Evolutionary conservation across 139 green algal species (phyloP).

Genomic region (Chlorella sp.): DNA sequence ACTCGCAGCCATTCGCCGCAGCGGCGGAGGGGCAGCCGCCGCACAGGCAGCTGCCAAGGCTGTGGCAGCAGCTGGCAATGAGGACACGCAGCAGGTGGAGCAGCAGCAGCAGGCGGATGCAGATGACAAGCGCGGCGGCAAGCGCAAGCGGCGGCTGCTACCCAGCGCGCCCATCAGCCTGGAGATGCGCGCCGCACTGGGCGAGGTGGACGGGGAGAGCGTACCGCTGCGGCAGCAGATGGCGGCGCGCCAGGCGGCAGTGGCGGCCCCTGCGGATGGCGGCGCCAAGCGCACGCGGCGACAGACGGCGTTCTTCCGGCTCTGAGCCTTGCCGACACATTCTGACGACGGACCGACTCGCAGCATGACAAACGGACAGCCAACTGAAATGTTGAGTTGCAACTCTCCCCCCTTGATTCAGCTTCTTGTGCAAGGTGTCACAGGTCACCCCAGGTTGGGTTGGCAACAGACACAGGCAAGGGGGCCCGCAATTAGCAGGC

Average conservation of each 20-base stretch:
- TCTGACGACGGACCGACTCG: neutral
- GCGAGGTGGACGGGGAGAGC: slow-evolving; percentile 1
- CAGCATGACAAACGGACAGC: too few species aligned
- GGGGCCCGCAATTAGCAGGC: too few species aligned
- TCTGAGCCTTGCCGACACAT: neutral
- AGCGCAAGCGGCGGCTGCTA: slow-evolving; percentile 31
- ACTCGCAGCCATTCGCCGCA: neutral
- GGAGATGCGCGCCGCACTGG: slow-evolving; percentile 34
- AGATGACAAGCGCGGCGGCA: neutral
- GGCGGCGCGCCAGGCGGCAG: neutral
- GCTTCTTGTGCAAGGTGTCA: too few species aligned
- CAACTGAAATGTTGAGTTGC: too few species aligned
- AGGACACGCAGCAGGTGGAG: neutral
- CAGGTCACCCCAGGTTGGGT: too few species aligned
- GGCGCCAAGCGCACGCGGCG: neutral
- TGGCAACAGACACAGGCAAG: too few species aligned
- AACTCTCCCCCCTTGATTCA: too few species aligned
- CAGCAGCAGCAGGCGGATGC: slow-evolving; percentile 1
- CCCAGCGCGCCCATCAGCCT: neutral
- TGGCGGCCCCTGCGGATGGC: neutral
- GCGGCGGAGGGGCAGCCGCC: too few species aligned
- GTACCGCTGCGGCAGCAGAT: neutral
- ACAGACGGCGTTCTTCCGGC: slow-evolving; percentile 35
- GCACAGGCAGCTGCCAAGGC: too few species aligned
- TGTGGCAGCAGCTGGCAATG: too few species aligned